Percentiles rank a stretch among this genome's conserved stretches.
Conservation (phyloP, 1,139 yeast species). For the Saccharomyces hybrid region DNA sequence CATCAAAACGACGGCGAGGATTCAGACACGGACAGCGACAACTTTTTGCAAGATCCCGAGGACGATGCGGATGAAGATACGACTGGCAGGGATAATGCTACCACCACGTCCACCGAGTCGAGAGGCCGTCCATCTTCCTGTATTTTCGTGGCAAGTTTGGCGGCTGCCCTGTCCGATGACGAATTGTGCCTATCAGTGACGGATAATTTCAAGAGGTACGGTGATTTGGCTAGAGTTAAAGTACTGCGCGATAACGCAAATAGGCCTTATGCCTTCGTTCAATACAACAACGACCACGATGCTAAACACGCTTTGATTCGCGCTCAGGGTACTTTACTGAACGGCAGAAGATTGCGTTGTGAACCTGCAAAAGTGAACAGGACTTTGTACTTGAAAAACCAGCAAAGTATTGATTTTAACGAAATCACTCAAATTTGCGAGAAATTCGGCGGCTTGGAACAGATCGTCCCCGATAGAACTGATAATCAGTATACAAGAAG, state of each 20-base stretch:
- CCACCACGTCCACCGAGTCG: constrained; percentile 8
- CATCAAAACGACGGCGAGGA: constrained; percentile 6
- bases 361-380: constrained; percentile 89
- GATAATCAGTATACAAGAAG: constrained; percentile 30
- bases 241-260: constrained; percentile 76
- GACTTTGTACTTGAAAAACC: constrained; percentile 51
- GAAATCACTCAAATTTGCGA: constrained; percentile 38
- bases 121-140: constrained; percentile 70
- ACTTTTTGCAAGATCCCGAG: constrained; percentile 4
- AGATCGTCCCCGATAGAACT: constrained; percentile 47
- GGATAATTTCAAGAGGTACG: constrained; percentile 59
- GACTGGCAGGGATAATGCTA: constrained; percentile 2
- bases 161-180: constrained; percentile 58
- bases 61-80: not conserved
- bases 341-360: constrained; percentile 75
- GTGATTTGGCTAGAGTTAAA: constrained; percentile 64
- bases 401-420: constrained; percentile 18
- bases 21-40: constrained; percentile 2
- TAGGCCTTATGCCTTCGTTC: constrained; percentile 93
- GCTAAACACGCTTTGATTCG: constrained; percentile 59
- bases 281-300: constrained; percentile 63
- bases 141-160: constrained; percentile 78
- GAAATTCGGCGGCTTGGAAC: constrained; percentile 69
- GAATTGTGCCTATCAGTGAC: constrained; percentile 62
- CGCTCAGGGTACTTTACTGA: constrained; percentile 62